A percentile compares a stretch with the other conserved stretches of the same genome.
These are phyloP conservation scores for Artemisia tridentata DNA, from an alignment of 129 eudicot species.

Conservation along the genomic window DNA sequence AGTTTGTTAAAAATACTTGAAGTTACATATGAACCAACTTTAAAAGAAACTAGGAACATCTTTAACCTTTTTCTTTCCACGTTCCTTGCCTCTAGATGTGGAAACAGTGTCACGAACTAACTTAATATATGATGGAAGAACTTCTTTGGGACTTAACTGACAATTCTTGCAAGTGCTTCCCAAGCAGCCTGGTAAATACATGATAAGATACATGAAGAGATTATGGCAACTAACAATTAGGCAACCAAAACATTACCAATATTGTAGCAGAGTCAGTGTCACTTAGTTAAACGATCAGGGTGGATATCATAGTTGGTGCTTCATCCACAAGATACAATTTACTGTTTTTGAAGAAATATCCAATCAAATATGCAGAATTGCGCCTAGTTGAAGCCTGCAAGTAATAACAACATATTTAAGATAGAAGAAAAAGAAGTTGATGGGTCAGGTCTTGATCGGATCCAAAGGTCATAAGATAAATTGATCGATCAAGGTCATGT, in stretches of 20 bases:
- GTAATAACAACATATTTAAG: conserved; percentile 1
- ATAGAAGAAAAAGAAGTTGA: too few relatives aligned
- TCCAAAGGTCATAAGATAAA: too few relatives aligned
- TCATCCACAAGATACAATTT: conserved; percentile 91
- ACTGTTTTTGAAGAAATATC: conserved; percentile 90
- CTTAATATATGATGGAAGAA: conserved; percentile 84
- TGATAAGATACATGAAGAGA: conserved; percentile 3
- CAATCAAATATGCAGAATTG: conserved; percentile 77
- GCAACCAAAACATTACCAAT: conserved; percentile 41
- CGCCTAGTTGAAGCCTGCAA: conserved; percentile 80
- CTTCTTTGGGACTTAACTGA: conserved; percentile 86
- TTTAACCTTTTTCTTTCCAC: conserved; percentile 78
- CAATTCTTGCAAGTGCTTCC: conserved; percentile 92
- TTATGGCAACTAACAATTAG: background rate
- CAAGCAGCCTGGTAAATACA: conserved; percentile 64
- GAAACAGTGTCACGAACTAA: conserved; percentile 95
- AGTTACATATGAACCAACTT: too few relatives aligned
- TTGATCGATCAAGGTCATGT: too few relatives aligned
- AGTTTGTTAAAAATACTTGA: conserved; percentile 10
- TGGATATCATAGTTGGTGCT: conserved; percentile 90
- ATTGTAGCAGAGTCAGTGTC: conserved; percentile 80
- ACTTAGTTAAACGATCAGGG: conserved; percentile 75
- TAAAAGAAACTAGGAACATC: background rate
- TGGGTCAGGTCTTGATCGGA: too few relatives aligned
- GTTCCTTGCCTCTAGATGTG: conserved; percentile 90